Evolutionary conservation across 768 basidiomycete species (phyloP).

Genomic region (Chlorophyllum brunneum): DNA sequence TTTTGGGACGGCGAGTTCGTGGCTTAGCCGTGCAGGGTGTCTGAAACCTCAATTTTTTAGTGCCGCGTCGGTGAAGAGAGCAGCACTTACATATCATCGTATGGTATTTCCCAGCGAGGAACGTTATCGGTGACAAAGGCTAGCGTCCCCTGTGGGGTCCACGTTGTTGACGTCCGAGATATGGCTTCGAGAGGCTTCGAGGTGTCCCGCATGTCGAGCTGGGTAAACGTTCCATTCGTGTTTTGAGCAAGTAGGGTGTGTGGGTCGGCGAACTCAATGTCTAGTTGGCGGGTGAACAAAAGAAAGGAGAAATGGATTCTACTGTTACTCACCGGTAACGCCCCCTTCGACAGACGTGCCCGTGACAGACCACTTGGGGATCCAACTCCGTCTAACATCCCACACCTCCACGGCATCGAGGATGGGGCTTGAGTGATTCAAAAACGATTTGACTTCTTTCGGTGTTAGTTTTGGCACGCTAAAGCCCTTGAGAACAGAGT

Average conservation of each 20-base stretch:
- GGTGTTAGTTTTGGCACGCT: conserved; percentile 12
- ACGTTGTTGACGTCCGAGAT: conserved; percentile 57
- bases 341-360: conserved; percentile 66
- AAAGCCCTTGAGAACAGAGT: conserved; percentile 21
- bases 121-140: conserved; percentile 62
- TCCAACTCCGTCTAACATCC: conserved; percentile 79
- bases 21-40: conserved; percentile 30
- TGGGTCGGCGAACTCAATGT: conserved; percentile 64
- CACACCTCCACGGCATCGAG: conserved; percentile 78
- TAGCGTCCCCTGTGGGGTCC: conserved; percentile 63
- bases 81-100: conserved; percentile 70
- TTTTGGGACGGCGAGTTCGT: conserved; percentile 28
- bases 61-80: no score
- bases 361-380: conserved; percentile 78
- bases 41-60: no score
- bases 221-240: conserved; percentile 72
- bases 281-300: conserved; percentile 37
- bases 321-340: conserved; percentile 56
- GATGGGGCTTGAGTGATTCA: conserved; percentile 8
- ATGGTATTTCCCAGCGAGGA: conserved; percentile 61
- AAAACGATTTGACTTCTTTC: neutral
- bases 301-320: neutral
- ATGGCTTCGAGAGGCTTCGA: conserved; percentile 65
- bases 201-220: conserved; percentile 67
- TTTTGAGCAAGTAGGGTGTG: conserved; percentile 74